phyloP scores from a whole-genome alignment of 1,139 yeast species.

The Casaregolazyma suthepensis region DNA sequence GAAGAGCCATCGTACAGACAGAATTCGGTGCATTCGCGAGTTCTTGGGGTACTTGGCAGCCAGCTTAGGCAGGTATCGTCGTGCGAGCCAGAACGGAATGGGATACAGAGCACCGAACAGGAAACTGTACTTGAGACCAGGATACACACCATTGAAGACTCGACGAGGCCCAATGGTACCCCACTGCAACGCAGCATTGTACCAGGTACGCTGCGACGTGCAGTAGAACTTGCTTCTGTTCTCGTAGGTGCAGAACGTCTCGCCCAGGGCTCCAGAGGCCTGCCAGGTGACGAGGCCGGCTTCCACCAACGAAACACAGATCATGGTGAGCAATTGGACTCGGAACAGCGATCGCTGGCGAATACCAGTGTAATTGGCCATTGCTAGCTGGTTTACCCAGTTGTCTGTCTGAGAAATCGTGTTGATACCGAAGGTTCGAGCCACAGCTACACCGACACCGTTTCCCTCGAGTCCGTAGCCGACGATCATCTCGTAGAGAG shows the following conservation, averaged over 20 bases:
- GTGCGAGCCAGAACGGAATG: constrained; percentile 35
- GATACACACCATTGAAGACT: constrained; percentile 44
- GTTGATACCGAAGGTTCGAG: constrained; percentile 55
- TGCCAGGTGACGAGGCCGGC: constrained; percentile 52
- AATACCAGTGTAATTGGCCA: constrained; percentile 50
- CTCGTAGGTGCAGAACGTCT: constrained; percentile 40
- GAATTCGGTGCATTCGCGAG: background rate
- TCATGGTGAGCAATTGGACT: constrained; percentile 40
- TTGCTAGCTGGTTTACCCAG: constrained; percentile 47
- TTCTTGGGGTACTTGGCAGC: constrained; percentile 21
- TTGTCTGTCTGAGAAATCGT: constrained; percentile 51
- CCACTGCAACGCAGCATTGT: constrained; percentile 41
- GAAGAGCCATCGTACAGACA: background rate
- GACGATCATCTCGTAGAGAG: constrained; percentile 50
- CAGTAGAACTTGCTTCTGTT: constrained; percentile 33
- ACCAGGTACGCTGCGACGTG: constrained; percentile 37
- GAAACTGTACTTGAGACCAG: constrained; percentile 40
- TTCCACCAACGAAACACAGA: constrained; percentile 37
- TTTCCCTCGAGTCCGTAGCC: constrained; percentile 63
- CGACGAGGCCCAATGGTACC: constrained; percentile 62
- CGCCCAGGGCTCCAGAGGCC: constrained; percentile 34
- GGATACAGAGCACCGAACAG: constrained; percentile 46
- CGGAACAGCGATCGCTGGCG: constrained; percentile 57
- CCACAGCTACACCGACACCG: constrained; percentile 51
- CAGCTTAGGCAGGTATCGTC: constrained; percentile 32